These are phyloP conservation scores for Collybia nuda DNA, from an alignment of 768 basidiomycete species.

Conservation along the genomic window DNA sequence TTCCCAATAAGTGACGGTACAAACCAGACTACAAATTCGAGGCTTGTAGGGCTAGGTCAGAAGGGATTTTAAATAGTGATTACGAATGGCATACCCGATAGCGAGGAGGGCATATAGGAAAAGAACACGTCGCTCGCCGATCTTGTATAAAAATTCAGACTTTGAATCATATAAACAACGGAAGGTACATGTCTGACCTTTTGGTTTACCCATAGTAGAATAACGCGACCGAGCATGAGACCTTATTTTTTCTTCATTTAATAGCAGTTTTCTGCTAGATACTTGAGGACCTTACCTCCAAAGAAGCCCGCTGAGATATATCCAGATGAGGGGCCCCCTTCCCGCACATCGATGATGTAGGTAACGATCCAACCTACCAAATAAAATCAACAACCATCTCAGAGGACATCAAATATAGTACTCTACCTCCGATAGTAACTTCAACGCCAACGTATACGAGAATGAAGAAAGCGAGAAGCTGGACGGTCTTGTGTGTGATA, in stretches of 20 bases:
- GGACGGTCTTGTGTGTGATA: no score
- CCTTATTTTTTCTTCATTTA: constrained; percentile 23
- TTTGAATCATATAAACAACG: no score
- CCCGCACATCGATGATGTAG: constrained; percentile 42
- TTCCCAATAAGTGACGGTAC: constrained; percentile 64
- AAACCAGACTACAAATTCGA: constrained; percentile 68
- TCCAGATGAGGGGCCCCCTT: constrained; percentile 47
- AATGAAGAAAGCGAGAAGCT: no score
- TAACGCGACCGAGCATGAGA: constrained; percentile 52
- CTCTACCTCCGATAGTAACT: neutral
- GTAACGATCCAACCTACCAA: constrained; percentile 53
- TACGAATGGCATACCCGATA: constrained; percentile 35
- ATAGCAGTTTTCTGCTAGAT: neutral
- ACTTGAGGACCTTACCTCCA: constrained; percentile 10
- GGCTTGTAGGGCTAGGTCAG: no score
- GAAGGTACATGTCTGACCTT: constrained; percentile 10
- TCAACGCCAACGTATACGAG: no score
- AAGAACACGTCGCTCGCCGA: constrained; percentile 31
- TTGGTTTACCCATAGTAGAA: constrained; percentile 45
- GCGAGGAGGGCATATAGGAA: constrained; percentile 31
- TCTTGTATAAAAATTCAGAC: constrained; percentile 10
- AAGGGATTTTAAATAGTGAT: no score
- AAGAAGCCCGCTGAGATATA: constrained; percentile 36
- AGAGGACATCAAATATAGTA: neutral
- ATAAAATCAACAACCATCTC: neutral